Evolutionary conservation across 441 rosid species (phyloP), one percentile per base, ranked within the genome.

Genomic region (Erysimum cheiri): DNA sequence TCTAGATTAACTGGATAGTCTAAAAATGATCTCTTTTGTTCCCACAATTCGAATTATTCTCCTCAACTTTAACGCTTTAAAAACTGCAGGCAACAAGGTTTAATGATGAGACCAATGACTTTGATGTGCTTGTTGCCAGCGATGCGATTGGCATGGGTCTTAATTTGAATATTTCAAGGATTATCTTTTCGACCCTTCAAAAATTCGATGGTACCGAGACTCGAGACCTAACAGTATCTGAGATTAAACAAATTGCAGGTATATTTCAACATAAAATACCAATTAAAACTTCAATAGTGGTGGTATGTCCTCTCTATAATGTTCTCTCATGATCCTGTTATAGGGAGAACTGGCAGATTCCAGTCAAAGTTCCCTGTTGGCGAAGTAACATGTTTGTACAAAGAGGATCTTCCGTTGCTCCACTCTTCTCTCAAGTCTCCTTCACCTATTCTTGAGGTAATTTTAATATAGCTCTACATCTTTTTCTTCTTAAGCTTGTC

Each of bases 141-240:
- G 99, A 94, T 82, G 99, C 99, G 61, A 92, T 94, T 53, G 99
- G 97, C 72, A 94, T 94, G 99, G 96, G 99, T 50, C 96, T 94
- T 64, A 94, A 94, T 72, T 84, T 94, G 73, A 90, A 92, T 69
- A 94, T 94, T 52, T 92, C 99, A 50, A 85, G 97, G 84, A 87
- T 94, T 46, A 86, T 94, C 77, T 94, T 94, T 80, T 84, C 97
- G 50, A 81, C 92, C 5, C 80, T 94, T 83, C 22, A 80, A 72
- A 94, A 94, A 72, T 90, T 80, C 67, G 97, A 92, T 74, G 99
- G 99, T 63, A 31, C 68, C 15, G 91, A 82, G 81, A 77, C 77
- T 69, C 85, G 98, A 69, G 75, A 86, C 56, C 87, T 94, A 47
- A 90, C 94, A 13, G 80, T 88, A 70, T 77, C 98, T 17, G 99